Conservation (phyloP, 2,329 filamentous ascomycete species). For the Aspergillus terreus region DNA sequence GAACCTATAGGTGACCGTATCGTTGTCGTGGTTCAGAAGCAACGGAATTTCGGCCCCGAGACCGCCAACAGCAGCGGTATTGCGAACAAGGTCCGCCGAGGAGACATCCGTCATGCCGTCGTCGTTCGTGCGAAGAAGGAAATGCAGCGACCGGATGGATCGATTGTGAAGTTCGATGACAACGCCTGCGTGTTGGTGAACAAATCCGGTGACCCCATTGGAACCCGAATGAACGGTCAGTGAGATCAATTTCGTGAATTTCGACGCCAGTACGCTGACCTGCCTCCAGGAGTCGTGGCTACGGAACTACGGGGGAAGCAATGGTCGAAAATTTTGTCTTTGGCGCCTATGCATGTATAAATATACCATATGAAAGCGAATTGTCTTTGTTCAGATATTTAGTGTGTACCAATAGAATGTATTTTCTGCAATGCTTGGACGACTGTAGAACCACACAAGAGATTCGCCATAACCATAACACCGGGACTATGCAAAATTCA, state of each 20-base stretch:
- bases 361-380: conserved; percentile 30
- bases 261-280: neutral
- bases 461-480: conserved; percentile 15
- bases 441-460: conserved; percentile 20
- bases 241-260: conserved; percentile 7
- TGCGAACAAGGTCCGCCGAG: conserved; percentile 90
- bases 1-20: conserved; percentile 75
- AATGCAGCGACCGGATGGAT: conserved; percentile 81
- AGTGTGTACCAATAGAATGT: conserved; percentile 30
- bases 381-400: conserved; percentile 21
- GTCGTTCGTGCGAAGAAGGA: conserved; percentile 89
- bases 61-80: conserved; percentile 69
- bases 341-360: conserved; percentile 80
- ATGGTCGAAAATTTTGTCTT: conserved; percentile 97
- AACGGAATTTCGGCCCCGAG: conserved; percentile 71
- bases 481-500: conserved; percentile 13
- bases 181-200: conserved; percentile 97
- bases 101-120: conserved; percentile 93
- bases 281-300: conserved; percentile 69
- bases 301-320: conserved; percentile 84
- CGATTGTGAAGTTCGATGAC: conserved; percentile 89
- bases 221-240: conserved; percentile 78
- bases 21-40: conserved; percentile 95
- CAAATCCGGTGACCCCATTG: conserved; percentile 93
- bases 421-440: conserved; percentile 13